Conservation (phyloP, 768 basidiomycete species). For the Baorangia bicolor region DNA sequence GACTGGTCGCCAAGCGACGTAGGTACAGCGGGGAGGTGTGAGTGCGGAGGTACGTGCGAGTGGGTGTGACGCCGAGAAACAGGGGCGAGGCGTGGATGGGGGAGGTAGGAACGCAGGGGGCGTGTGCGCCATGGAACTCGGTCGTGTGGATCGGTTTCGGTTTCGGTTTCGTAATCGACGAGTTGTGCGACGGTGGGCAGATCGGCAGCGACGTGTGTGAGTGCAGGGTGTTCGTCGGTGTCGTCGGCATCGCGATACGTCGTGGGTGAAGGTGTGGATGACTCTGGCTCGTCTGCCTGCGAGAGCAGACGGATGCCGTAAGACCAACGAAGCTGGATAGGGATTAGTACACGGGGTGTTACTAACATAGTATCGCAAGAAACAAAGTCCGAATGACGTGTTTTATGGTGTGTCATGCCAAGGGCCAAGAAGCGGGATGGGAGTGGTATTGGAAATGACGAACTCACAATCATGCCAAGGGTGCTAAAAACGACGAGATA, state of each 20-base stretch:
- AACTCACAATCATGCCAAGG: conserved; percentile 88
- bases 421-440: neutral
- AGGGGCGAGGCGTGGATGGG: neutral
- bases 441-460: neutral
- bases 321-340: conserved; percentile 79
- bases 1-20: conserved; percentile 26
- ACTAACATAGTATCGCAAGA: too few species aligned
- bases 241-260: conserved; percentile 13
- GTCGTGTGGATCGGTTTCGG: neutral
- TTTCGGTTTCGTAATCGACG: conserved; percentile 10
- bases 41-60: neutral
- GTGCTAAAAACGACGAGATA: conserved; percentile 94
- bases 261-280: neutral
- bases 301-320: conserved; percentile 85
- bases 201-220: neutral
- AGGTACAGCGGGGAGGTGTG: conserved; percentile 23
- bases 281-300: conserved; percentile 35
- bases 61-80: neutral
- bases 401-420: too few species aligned
- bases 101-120: neutral
- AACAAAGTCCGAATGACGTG: too few species aligned
- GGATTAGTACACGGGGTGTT: neutral
- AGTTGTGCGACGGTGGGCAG: neutral
- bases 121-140: neutral
- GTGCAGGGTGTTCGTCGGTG: neutral